A percentile compares a stretch with the other conserved stretches of the same genome.
Evolutionary conservation across 345 rosid genomes (phyloP).

Genomic region (Excoecaria agallocha): DNA sequence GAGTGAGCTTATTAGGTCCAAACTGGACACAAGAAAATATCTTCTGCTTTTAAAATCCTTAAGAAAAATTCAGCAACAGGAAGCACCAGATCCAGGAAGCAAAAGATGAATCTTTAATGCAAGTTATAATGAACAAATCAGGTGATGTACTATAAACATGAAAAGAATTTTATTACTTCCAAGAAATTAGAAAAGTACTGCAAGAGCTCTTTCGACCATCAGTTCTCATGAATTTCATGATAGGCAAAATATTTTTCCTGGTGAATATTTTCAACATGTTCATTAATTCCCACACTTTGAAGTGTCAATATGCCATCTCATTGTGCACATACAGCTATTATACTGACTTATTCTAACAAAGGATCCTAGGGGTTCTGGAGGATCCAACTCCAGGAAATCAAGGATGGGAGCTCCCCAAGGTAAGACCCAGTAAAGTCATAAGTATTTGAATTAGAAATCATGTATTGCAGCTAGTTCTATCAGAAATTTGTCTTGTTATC

Average conservation of each 20-base stretch:
- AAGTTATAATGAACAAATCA: background rate
- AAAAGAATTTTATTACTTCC: background rate
- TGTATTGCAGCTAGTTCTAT: background rate
- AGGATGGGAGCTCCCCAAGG: no score
- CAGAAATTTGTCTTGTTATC: background rate
- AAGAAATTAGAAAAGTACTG: background rate
- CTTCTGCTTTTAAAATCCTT: conserved; percentile 14
- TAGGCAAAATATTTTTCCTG: background rate
- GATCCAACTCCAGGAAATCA: no score
- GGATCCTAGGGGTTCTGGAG: no score
- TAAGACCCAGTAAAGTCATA: background rate
- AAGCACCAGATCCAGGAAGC: background rate
- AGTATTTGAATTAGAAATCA: background rate
- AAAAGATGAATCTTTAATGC: background rate
- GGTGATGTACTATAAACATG: background rate
- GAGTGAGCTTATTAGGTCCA: background rate
- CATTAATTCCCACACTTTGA: background rate
- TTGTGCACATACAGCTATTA: background rate
- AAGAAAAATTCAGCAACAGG: background rate
- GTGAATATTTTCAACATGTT: background rate
- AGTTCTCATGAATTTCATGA: background rate
- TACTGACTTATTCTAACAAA: background rate
- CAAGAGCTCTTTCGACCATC: background rate
- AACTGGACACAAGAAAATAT: background rate
- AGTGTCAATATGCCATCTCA: background rate